A percentile compares a stretch with the other conserved stretches of the same genome.
phyloP scores from a whole-genome alignment of 108 stramenopile species.

The Stephanodiscus triporus region DNA sequence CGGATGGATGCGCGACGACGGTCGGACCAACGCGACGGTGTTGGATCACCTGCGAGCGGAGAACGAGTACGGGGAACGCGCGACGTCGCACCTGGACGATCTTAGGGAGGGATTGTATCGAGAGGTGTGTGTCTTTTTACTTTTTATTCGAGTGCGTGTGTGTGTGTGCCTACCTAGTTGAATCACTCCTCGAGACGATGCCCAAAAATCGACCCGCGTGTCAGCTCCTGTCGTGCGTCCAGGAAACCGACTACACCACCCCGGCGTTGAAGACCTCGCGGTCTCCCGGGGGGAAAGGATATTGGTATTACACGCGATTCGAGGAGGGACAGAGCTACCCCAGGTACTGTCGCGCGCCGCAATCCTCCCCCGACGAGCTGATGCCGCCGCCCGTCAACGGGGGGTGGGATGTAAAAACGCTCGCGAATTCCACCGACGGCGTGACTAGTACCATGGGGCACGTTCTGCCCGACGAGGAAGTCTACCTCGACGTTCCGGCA shows the following conservation, averaged over 20 bases:
- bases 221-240: conserved; percentile 46
- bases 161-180: no score
- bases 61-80: conserved; percentile 76
- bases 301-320: conserved; percentile 89
- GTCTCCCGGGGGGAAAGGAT: conserved; percentile 48
- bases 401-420: conserved; percentile 24
- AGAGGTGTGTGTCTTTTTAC: conserved; percentile 31
- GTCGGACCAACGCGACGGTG: conserved; percentile 71
- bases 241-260: conserved; percentile 87
- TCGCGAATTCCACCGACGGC: conserved; percentile 49
- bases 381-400: conserved; percentile 22
- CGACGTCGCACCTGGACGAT: conserved; percentile 67
- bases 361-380: conserved; percentile 21
- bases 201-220: no score
- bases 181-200: no score
- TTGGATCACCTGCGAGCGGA: conserved; percentile 81
- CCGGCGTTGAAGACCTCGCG: conserved; percentile 49
- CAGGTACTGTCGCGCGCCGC: conserved; percentile 82
- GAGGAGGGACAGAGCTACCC: conserved; percentile 88
- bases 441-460: conserved; percentile 51
- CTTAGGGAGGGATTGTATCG: conserved; percentile 70
- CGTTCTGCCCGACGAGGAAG: conserved; percentile 72
- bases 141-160: no score
- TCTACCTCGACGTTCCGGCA: conserved; percentile 88
- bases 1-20: conserved; percentile 93